Conservation (phyloP, 768 basidiomycete genomes). For the Fomitopsis pulvina region DNA sequence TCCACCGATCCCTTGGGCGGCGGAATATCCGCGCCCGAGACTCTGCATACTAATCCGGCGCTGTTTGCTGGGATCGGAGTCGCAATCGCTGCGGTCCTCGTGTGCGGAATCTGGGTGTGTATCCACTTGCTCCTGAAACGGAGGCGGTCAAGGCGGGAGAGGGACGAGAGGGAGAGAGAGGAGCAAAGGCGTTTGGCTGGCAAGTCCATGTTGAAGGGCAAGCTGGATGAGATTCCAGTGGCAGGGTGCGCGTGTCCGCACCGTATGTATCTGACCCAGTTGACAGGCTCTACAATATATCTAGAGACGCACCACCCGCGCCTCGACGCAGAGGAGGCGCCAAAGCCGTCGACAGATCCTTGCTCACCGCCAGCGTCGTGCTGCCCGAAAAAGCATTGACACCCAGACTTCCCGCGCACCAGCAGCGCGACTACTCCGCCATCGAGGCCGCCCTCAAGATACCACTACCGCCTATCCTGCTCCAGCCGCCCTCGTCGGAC, state of each 20-base stretch:
- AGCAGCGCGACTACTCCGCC: not conserved
- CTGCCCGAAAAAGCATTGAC: conserved; percentile 42
- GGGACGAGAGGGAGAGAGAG: conserved; percentile 25
- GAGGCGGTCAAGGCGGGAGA: conserved; percentile 30
- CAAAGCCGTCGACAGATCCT: conserved; percentile 30
- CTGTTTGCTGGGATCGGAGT: conserved; percentile 48
- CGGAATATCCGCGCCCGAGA: conserved; percentile 6
- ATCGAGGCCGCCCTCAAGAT: not conserved
- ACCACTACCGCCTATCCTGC: not conserved
- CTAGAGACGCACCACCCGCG: not conserved
- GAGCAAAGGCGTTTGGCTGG: not conserved
- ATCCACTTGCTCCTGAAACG: conserved; percentile 35
- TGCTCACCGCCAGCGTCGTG: conserved; percentile 37
- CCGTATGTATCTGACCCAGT: not conserved
- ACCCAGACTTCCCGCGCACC: not conserved
- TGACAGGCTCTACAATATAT: not conserved
- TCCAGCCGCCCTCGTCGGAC: not conserved
- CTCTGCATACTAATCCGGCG: conserved; percentile 21
- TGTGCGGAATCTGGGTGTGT: conserved; percentile 36
- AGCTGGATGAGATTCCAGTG: not conserved
- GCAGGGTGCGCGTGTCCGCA: not conserved
- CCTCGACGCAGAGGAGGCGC: not conserved
- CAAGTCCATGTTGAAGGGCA: not conserved
- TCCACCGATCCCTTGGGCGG: not conserved
- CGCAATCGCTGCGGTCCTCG: conserved; percentile 34